Evolutionary conservation across 345 rosid genomes (phyloP).

Genomic region (Luvunga scandens): DNA sequence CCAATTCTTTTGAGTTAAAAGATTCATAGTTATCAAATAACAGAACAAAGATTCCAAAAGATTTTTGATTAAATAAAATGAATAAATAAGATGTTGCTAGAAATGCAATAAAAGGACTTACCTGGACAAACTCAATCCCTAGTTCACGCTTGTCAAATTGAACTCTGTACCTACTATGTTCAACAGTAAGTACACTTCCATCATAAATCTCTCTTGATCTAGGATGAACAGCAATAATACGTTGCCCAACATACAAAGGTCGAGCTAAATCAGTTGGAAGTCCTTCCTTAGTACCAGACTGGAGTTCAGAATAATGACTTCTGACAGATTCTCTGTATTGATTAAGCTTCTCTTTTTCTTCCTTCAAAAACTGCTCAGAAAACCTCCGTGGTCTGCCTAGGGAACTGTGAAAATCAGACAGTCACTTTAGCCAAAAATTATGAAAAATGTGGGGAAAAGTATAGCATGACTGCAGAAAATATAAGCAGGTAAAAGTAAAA

Average conservation of each 20-base stretch:
- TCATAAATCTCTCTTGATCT: slow-evolving; percentile 64
- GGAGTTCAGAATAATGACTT: slow-evolving; percentile 68
- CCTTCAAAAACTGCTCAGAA: slow-evolving; percentile 70
- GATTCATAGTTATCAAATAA: neutral
- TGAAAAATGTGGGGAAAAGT: neutral
- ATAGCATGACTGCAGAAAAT: neutral
- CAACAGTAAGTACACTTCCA: slow-evolving; percentile 74
- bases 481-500: slow-evolving; percentile 20
- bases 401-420: slow-evolving; percentile 51
- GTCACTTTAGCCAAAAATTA: neutral
- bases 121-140: slow-evolving; percentile 79
- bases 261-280: slow-evolving; percentile 79
- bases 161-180: slow-evolving; percentile 54
- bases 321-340: slow-evolving; percentile 76
- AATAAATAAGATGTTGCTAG: slow-evolving; percentile 1
- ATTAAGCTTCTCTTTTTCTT: slow-evolving; percentile 77
- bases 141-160: slow-evolving; percentile 65
- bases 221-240: slow-evolving; percentile 67
- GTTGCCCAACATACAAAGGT: slow-evolving; percentile 77
- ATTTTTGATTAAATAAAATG: neutral
- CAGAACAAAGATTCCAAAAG: neutral
- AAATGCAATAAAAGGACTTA: slow-evolving; percentile 24
- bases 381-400: slow-evolving; percentile 84
- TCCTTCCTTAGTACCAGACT: slow-evolving; percentile 64
- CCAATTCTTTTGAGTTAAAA: neutral